Evolutionary conservation across 2,329 filamentous ascomycete genomes (phyloP).

Genomic region (Diaporthe vexans): DNA sequence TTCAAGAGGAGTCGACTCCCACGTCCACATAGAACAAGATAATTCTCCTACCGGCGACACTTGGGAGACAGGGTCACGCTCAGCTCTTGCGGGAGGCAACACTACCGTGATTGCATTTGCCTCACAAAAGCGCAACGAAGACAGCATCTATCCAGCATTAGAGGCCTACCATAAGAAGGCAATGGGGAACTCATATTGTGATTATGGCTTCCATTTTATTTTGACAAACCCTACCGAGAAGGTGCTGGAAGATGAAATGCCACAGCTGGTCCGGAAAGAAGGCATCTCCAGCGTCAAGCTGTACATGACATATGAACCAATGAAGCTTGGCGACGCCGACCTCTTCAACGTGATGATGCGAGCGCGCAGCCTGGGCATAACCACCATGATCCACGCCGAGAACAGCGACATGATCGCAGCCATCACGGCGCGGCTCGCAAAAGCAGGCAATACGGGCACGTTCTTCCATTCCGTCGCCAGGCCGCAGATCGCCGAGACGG

Average conservation of each 20-base stretch:
- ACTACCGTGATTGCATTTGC: slow-evolving; percentile 72
- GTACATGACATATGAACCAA: slow-evolving; percentile 61
- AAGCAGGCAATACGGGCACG: slow-evolving; percentile 46
- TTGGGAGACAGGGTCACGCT: slow-evolving; percentile 61
- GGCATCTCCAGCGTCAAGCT: slow-evolving; percentile 60
- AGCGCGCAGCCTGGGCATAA: slow-evolving; percentile 56
- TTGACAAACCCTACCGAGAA: slow-evolving; percentile 59
- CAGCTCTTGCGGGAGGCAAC: slow-evolving; percentile 69
- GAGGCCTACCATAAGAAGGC: slow-evolving; percentile 38
- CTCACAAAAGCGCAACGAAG: slow-evolving; percentile 61
- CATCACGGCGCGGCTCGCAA: slow-evolving; percentile 47
- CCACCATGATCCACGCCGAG: slow-evolving; percentile 64
- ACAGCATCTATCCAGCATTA: slow-evolving; percentile 52
- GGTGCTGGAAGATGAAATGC: slow-evolving; percentile 59
- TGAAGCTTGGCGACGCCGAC: slow-evolving; percentile 55
- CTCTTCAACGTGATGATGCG: slow-evolving; percentile 59
- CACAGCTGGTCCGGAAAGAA: slow-evolving; percentile 49
- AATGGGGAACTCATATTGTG: slow-evolving; percentile 57
- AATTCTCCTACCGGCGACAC: slow-evolving; percentile 51
- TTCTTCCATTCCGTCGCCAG: slow-evolving; percentile 61
- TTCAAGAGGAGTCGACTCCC: slow-evolving; percentile 53
- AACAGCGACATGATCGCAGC: slow-evolving; percentile 62
- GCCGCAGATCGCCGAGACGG: slow-evolving; percentile 61
- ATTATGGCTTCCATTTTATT: slow-evolving; percentile 70
- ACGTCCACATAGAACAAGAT: slow-evolving; percentile 55